These are phyloP conservation scores for Naganishia cerealis DNA, from an alignment of 1,284 basidiomycete genomes.

Conservation along the genomic window DNA sequence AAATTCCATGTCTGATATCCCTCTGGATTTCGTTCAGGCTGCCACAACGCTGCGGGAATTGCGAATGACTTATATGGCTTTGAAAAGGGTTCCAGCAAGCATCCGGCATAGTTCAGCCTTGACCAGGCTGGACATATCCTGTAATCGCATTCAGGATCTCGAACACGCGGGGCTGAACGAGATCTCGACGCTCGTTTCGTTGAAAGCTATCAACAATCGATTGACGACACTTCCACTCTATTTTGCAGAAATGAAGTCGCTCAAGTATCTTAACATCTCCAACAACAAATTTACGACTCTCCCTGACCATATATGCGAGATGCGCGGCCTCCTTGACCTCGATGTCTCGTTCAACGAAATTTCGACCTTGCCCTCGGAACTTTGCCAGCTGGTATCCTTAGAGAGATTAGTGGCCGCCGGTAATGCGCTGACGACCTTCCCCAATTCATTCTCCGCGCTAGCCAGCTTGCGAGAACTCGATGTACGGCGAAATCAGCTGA, in stretches of 20 bases:
- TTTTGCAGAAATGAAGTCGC: conserved; percentile 70
- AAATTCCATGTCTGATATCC: conserved; percentile 95
- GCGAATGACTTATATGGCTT: conserved; percentile 85
- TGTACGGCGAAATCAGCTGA: conserved; percentile 77
- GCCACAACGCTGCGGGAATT: conserved; percentile 82
- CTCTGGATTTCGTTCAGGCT: conserved; percentile 91
- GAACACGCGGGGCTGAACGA: conserved; percentile 80
- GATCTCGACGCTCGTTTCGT: conserved; percentile 68
- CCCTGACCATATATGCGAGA: conserved; percentile 73
- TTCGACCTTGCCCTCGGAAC: conserved; percentile 73
- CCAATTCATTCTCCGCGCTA: conserved; percentile 66
- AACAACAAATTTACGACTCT: conserved; percentile 92
- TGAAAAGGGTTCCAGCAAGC: conserved; percentile 87
- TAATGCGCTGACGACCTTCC: conserved; percentile 78
- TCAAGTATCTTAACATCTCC: conserved; percentile 86
- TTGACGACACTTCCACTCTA: conserved; percentile 82
- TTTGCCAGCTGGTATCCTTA: conserved; percentile 69
- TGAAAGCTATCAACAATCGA: conserved; percentile 90
- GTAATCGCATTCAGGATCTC: conserved; percentile 87
- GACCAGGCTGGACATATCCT: conserved; percentile 83
- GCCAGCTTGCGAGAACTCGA: conserved; percentile 70
- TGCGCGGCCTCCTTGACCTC: conserved; percentile 74
- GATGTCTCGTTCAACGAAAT: conserved; percentile 96
- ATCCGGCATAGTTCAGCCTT: conserved; percentile 75
- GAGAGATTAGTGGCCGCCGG: conserved; percentile 81